These are phyloP conservation scores for Combretum micranthum DNA, from an alignment of 345 rosid genomes.

Conservation along the genomic window DNA sequence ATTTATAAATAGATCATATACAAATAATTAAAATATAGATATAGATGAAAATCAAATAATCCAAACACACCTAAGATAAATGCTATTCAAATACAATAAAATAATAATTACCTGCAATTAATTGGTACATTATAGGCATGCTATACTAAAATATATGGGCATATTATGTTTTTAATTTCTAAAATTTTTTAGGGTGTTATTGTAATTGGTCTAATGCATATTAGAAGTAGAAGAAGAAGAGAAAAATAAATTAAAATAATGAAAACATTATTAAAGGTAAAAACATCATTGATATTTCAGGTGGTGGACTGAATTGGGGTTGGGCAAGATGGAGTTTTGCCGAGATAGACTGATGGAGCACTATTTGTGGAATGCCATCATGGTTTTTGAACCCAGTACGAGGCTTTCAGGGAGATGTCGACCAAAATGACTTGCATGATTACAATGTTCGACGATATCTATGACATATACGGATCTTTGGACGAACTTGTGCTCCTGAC, in stretches of 20 bases:
- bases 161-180: background rate
- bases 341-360: conserved; percentile 19
- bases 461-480: conserved; percentile 12
- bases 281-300: background rate
- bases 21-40: too few relatives aligned
- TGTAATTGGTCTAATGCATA: too few relatives aligned
- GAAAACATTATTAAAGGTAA: too few relatives aligned
- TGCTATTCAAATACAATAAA: too few relatives aligned
- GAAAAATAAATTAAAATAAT: too few relatives aligned
- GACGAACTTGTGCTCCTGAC: conserved; percentile 18
- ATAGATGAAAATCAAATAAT: too few relatives aligned
- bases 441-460: conserved; percentile 14
- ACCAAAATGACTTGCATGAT: conserved; percentile 12
- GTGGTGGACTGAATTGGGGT: conserved; percentile 25
- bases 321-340: conserved; percentile 10
- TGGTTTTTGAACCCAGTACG: conserved; percentile 19
- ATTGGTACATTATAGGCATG: too few relatives aligned
- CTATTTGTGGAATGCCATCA: conserved; percentile 11
- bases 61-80: too few relatives aligned
- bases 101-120: background rate
- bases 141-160: too few relatives aligned
- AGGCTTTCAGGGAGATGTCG: conserved; percentile 5
- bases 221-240: background rate
- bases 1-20: too few relatives aligned
- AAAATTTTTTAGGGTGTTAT: too few relatives aligned